Conservation (phyloP, 1,284 basidiomycete genomes). For the Boletellus deceptivus region DNA sequence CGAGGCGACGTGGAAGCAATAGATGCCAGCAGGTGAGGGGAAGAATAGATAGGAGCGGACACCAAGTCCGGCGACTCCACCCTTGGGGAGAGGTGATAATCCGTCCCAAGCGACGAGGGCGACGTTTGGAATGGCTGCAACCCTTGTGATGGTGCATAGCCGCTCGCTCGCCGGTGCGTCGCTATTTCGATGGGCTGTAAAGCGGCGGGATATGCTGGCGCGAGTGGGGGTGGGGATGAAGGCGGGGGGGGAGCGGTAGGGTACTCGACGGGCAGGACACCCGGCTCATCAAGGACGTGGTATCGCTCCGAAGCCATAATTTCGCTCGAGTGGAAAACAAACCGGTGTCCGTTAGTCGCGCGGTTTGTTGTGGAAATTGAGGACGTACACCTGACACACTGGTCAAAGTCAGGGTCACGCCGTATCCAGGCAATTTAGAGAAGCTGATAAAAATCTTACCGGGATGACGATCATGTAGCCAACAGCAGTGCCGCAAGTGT, state of each 20-base stretch:
- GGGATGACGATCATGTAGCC: constrained; percentile 78
- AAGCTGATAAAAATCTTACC: constrained; percentile 35
- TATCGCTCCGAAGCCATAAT: constrained; percentile 69
- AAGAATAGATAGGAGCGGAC: constrained; percentile 27
- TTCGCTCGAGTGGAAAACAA: constrained; percentile 83
- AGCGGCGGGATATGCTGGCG: constrained; percentile 21
- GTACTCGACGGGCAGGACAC: constrained; percentile 52
- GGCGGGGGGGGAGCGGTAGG: constrained; percentile 31
- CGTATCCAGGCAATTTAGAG: constrained; percentile 4
- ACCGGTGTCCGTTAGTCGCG: constrained; percentile 81
- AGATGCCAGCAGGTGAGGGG: constrained; percentile 22
- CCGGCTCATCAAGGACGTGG: constrained; percentile 68
- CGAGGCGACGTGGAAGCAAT: constrained; percentile 14
- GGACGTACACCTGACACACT: constrained; percentile 72
- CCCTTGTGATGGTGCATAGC: constrained; percentile 20
- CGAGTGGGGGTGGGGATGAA: constrained; percentile 24
- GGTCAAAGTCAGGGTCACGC: constrained; percentile 15
- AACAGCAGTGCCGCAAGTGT: constrained; percentile 72
- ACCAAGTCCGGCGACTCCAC: constrained; percentile 20
- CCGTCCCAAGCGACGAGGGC: constrained; percentile 26
- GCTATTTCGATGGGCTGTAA: constrained; percentile 18
- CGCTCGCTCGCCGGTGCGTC: constrained; percentile 11
- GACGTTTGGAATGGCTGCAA: constrained; percentile 16
- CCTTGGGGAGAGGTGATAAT: constrained; percentile 42
- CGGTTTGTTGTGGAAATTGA: constrained; percentile 62